Conservation (phyloP, 257 asterid genomes). For the Forsythia viridissima region DNA sequence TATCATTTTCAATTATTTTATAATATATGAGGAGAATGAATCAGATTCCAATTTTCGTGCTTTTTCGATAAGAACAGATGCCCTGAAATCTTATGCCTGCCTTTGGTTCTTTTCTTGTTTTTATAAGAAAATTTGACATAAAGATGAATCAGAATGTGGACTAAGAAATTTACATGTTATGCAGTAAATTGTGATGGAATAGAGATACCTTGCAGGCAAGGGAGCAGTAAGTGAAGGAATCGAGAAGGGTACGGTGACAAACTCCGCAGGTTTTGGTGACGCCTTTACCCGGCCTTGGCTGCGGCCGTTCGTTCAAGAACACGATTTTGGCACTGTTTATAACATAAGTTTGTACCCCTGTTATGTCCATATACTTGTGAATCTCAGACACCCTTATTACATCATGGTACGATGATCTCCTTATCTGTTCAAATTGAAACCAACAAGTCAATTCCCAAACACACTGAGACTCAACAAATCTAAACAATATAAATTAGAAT, state of each 20-base stretch:
- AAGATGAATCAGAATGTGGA: background rate
- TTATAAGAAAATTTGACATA: background rate
- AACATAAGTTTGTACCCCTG: slow-evolving; percentile 65
- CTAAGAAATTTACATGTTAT: background rate
- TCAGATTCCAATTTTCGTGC: slow-evolving; percentile 11
- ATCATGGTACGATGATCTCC: slow-evolving; percentile 78
- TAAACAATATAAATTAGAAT: background rate
- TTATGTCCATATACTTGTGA: slow-evolving; percentile 62
- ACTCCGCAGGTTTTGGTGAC: slow-evolving; percentile 60
- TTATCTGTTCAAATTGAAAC: slow-evolving; percentile 41
- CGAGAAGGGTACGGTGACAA: slow-evolving; percentile 73
- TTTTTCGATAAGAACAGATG: background rate
- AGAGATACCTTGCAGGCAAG: slow-evolving; percentile 70
- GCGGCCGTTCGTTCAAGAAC: slow-evolving; percentile 70
- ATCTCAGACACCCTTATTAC: slow-evolving; percentile 73
- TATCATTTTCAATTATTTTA: background rate
- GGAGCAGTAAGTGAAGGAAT: slow-evolving; percentile 68
- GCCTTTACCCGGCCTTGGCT: slow-evolving; percentile 69
- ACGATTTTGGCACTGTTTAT: slow-evolving; percentile 77
- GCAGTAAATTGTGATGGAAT: background rate
- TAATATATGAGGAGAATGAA: slow-evolving; percentile 6
- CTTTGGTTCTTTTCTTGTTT: background rate
- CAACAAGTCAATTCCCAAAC: background rate
- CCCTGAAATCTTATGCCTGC: no score
- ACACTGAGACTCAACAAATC: background rate